These are phyloP conservation scores for Thermoascus crustaceus DNA, from an alignment of 2,329 filamentous ascomycete species.

Conservation along the genomic window DNA sequence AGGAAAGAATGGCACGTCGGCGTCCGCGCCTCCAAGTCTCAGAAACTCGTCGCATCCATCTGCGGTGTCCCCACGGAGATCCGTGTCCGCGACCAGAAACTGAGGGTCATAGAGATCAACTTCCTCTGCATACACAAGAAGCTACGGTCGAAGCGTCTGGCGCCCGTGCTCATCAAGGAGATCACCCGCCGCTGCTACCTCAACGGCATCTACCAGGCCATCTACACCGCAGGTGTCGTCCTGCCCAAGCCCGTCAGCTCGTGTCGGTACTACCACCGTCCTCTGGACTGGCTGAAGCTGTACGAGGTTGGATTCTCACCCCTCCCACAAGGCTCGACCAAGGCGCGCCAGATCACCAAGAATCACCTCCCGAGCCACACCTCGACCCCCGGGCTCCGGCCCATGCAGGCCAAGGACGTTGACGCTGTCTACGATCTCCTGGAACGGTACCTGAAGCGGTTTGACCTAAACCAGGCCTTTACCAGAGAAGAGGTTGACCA, in stretches of 20 bases:
- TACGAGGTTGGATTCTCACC: conserved; percentile 92
- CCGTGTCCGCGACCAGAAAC: conserved; percentile 64
- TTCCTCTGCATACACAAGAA: conserved; percentile 99
- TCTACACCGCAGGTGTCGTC: conserved; percentile 89
- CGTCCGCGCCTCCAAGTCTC: conserved; percentile 72
- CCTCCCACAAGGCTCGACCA: conserved; percentile 74
- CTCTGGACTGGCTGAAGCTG: conserved; percentile 91
- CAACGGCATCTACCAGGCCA: conserved; percentile 81
- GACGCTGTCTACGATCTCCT: conserved; percentile 67
- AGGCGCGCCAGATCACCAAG: conserved; percentile 73
- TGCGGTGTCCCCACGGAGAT: conserved; percentile 83
- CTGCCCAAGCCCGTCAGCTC: conserved; percentile 87
- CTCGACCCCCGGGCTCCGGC: conserved; percentile 63
- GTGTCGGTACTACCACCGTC: conserved; percentile 89
- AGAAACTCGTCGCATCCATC: conserved; percentile 90
- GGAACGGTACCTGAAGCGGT: conserved; percentile 67
- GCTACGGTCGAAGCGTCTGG: conserved; percentile 81
- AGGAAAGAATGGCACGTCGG: conserved; percentile 90
- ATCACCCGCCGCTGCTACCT: conserved; percentile 88
- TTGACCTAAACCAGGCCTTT: conserved; percentile 78
- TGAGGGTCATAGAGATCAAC: conserved; percentile 88
- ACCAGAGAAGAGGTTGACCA: conserved; percentile 73
- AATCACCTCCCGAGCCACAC: conserved; percentile 74
- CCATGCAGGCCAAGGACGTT: conserved; percentile 72
- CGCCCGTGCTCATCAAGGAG: conserved; percentile 94